A percentile compares a stretch with the other conserved stretches of the same genome.
These are phyloP conservation scores for Termitomyces sp. DNA, from an alignment of 768 basidiomycete genomes.

Conservation along the genomic window DNA sequence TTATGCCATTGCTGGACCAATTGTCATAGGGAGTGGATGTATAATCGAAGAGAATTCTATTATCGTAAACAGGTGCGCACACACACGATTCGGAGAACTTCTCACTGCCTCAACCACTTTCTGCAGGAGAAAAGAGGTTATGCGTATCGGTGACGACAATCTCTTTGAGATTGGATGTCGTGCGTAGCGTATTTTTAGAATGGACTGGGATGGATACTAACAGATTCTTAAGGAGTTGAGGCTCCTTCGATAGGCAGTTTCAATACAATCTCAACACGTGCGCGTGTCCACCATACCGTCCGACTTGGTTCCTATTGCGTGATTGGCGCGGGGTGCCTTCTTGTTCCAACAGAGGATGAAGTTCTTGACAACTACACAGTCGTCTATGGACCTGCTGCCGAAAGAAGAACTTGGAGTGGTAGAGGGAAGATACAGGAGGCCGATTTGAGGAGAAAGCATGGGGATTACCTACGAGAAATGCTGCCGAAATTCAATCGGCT, in stretches of 20 bases:
- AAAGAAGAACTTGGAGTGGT: conserved; percentile 81
- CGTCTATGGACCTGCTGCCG: conserved; percentile 71
- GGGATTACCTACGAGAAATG: conserved; percentile 90
- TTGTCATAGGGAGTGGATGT: conserved; percentile 82
- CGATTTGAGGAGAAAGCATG: conserved; percentile 81
- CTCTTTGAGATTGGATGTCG: conserved; percentile 92
- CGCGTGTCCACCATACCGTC: conserved; percentile 80
- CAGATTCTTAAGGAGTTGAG: conserved; percentile 65
- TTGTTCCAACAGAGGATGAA: conserved; percentile 77
- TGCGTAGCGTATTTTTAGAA: conserved; percentile 34
- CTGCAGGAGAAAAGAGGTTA: conserved; percentile 65
- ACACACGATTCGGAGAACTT: neutral
- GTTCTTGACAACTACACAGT: conserved; percentile 78
- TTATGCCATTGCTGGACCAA: conserved; percentile 85
- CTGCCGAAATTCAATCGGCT: conserved; percentile 83
- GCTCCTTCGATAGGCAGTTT: conserved; percentile 75
- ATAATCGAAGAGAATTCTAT: conserved; percentile 91
- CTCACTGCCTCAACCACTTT: neutral
- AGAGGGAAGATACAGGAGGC: conserved; percentile 78
- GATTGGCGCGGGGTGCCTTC: conserved; percentile 73
- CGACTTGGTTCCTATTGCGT: conserved; percentile 76
- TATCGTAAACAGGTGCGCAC: conserved; percentile 73
- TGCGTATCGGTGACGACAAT: conserved; percentile 93
- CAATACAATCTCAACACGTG: conserved; percentile 84
- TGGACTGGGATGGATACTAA: neutral